Evolutionary conservation across 768 basidiomycete genomes (phyloP).

Genomic region (Coprinopsis strossmayeri): DNA sequence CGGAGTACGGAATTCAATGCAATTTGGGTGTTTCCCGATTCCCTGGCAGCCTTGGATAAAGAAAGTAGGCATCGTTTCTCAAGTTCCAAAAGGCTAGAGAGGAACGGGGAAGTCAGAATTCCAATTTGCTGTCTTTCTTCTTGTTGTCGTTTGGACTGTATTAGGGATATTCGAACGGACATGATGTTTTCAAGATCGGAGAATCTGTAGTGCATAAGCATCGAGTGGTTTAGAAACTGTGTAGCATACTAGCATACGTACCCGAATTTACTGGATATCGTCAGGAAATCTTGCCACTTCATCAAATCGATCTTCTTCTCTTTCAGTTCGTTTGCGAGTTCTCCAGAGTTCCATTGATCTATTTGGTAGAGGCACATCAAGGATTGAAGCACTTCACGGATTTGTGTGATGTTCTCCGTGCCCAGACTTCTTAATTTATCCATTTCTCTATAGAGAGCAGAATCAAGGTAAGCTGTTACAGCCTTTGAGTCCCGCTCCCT

Average conservation of each 20-base stretch:
- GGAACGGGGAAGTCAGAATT: constrained; percentile 50
- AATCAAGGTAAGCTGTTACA: constrained; percentile 44
- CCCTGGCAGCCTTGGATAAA: constrained; percentile 67
- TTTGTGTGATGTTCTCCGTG: constrained; percentile 74
- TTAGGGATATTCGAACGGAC: constrained; percentile 75
- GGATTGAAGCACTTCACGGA: constrained; percentile 59
- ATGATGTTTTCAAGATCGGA: constrained; percentile 67
- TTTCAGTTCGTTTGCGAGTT: constrained; percentile 26
- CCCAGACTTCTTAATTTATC: constrained; percentile 56
- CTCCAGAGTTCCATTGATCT: constrained; percentile 46
- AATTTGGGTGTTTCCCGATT: constrained; percentile 63
- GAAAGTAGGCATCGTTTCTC: constrained; percentile 68
- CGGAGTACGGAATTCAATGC: constrained; percentile 81
- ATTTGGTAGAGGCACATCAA: constrained; percentile 82
- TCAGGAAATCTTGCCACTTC: constrained; percentile 36
- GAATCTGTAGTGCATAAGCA: constrained; percentile 59
- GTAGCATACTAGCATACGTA: constrained; percentile 23
- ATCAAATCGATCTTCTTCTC: constrained; percentile 25
- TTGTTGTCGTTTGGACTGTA: constrained; percentile 61
- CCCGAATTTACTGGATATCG: constrained; percentile 58
- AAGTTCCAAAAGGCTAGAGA: constrained; percentile 41
- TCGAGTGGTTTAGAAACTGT: no score
- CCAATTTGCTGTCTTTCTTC: constrained; percentile 78
- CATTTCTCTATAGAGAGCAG: constrained; percentile 54
- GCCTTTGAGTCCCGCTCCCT: constrained; percentile 56